Base-by-base conservation (phyloP, 176 grass and related monocot genomes). In the Aegilops tauschii region DNA sequence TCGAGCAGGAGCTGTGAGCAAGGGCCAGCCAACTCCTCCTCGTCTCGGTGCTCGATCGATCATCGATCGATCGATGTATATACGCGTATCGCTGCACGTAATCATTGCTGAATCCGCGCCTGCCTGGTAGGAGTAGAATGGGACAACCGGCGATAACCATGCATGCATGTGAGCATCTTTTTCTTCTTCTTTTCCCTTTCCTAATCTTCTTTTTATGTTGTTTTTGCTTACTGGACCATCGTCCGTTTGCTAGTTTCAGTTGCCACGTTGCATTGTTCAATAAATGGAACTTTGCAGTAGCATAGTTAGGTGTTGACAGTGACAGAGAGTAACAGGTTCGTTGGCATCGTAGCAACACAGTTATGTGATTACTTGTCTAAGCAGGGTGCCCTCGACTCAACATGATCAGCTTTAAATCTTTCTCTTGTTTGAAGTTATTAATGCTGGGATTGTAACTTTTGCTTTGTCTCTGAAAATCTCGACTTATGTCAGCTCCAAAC, bases 1-100 rank as follows among this genome's bases (percentile, higher is more conserved):
- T 98, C 40, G 88, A 98, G 80, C 88, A 93, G 80, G 70, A 94
- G 61, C 62, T 86, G 31, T 73, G 70, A 63, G 69, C 16, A 17
- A 14, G 25, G 8, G 7, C 32, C 23, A 42, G 21, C 58, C 62
- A 45, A 45, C 42, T 12, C 77, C 7, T 28, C 77, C 4, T 47
- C 16, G 1, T 65, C 9, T 73, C 64, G 11, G 3, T 58, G 83
- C 61, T 85, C 31, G n/a, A 72, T 73, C n/a, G 21, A 5, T 29
- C 50, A n/a, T 85, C 31, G n/a, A 72, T 4, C 40, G 42, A 45
- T 12, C 47, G 12, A 65, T 71, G 63, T 87, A 64, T 79, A 69
- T 62, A 77, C 16, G 21, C 7, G 25, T 52, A 29, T 31, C 23
- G 11, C 13, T 39, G 28, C 74, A 44, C 10, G 25, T 9, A 7